Base-by-base conservation (phyloP, 1,284 basidiomycete genomes). In the Phellopilus nigrolimitatus region DNA sequence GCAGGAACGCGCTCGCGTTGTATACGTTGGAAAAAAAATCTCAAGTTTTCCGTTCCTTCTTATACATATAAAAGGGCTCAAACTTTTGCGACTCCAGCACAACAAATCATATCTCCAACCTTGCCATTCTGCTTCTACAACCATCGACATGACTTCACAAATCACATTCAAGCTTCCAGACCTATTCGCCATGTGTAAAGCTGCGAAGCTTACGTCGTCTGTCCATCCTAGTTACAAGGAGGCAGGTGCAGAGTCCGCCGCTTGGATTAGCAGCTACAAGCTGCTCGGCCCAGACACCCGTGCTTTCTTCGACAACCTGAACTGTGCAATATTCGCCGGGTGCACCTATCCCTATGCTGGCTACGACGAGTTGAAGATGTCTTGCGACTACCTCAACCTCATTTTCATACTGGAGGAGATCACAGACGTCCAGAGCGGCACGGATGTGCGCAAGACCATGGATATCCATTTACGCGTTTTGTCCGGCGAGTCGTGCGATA, bases 381-480 rank as follows among this genome's bases (percentile, higher is more conserved):
- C 30, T 28, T 42, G 31, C 22, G 46, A 53, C 30, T 41, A 34
- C 6, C 7, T 42, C 13, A 44, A 25, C 19, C 3, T 53, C 9
- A 28, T 53, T 10, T 42, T 43, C 15, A 30, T 21, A 4, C 19
- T 48, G 19, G 51, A 53, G 24, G 39, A 53, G 13, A 25, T 48
- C 13, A 53, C 34, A 5, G 46, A 53, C 30, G 51, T 6, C 2
- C 46, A 48, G 15, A 30, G 37, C 12, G 21, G n/a, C 4, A 30
- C 27, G 10, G 49, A 22, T 9, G 49, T 44, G 5, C 30, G 33
- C 12, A 17, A n/a, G 7, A 47, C 42, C 4, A 22, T 37, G 8
- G 44, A 40, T 6, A 19, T 22, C 3, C 36, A 46, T n/a, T 27
- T 47, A 4, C 33, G 25, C 17, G 44, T 33, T 3, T 38, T 52